Conservation (phyloP, 768 basidiomycete species). For the Suillus subalutaceus region DNA sequence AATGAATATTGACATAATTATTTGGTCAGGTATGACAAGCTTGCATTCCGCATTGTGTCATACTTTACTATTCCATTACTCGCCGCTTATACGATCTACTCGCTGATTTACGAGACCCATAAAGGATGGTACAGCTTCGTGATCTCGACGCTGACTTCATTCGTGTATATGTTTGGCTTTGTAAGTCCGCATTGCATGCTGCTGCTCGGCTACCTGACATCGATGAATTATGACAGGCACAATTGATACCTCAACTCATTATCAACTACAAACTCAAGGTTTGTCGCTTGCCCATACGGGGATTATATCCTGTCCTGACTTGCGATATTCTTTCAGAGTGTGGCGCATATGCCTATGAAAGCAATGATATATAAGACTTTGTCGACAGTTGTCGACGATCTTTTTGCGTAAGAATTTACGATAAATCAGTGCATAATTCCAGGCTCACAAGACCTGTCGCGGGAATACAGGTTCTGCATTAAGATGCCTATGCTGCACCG, state of each 20-base stretch:
- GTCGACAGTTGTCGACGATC: slow-evolving; percentile 89
- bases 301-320: slow-evolving; percentile 12
- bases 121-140: slow-evolving; percentile 96
- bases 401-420: slow-evolving; percentile 70
- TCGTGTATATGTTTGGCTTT: slow-evolving; percentile 97
- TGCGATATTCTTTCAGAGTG: slow-evolving; percentile 56
- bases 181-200: slow-evolving; percentile 52
- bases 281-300: slow-evolving; percentile 24
- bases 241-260: slow-evolving; percentile 85
- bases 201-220: slow-evolving; percentile 17
- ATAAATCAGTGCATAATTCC: slow-evolving; percentile 15
- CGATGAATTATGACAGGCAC: slow-evolving; percentile 54
- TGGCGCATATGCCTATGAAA: slow-evolving; percentile 98
- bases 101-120: slow-evolving; percentile 81
- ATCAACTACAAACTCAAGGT: slow-evolving; percentile 98
- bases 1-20: slow-evolving; percentile 21
- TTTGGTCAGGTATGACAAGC: slow-evolving; percentile 71
- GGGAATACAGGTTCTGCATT: slow-evolving; percentile 74
- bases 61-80: slow-evolving; percentile 86
- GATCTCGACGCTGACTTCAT: slow-evolving; percentile 90
- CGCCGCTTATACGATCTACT: slow-evolving; percentile 76
- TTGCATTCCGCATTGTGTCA: slow-evolving; percentile 94
- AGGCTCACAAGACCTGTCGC: slow-evolving; percentile 18
- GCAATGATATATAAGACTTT: slow-evolving; percentile 96
- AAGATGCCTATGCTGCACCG: slow-evolving; percentile 97